A percentile compares a stretch with the other conserved stretches of the same genome.
These are phyloP conservation scores for Solanum aculeatissimum DNA, from an alignment of 305 asterid species.

Conservation along the genomic window DNA sequence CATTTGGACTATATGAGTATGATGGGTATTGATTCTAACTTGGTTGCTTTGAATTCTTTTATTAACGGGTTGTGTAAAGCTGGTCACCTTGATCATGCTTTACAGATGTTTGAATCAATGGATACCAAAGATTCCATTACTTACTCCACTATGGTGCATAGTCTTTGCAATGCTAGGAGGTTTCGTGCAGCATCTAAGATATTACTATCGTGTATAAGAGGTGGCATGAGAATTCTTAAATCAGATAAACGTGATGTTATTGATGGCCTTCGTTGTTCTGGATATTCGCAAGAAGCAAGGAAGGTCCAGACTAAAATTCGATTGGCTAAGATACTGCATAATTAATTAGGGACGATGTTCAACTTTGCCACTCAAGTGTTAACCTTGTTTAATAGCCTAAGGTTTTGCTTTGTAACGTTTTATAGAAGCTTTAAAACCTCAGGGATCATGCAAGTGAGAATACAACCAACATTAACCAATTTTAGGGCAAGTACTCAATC, in stretches of 20 bases:
- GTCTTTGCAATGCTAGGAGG: conserved; percentile 60
- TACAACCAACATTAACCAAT: background rate
- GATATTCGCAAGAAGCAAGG: conserved; percentile 26
- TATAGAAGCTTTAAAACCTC: background rate
- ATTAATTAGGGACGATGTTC: conserved; percentile 1
- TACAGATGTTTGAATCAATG: conserved; percentile 45
- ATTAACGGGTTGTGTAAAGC: conserved; percentile 56
- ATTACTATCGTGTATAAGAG: conserved; percentile 46
- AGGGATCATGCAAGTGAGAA: background rate
- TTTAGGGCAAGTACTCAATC: background rate
- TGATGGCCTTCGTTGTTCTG: conserved; percentile 34
- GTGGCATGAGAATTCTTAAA: conserved; percentile 44
- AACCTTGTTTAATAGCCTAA: background rate
- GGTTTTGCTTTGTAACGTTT: background rate
- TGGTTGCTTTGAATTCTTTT: conserved; percentile 72
- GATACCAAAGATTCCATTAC: conserved; percentile 61
- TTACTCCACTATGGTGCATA: conserved; percentile 66
- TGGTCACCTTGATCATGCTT: conserved; percentile 58
- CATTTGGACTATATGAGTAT: conserved; percentile 44
- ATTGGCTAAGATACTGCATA: conserved; percentile 29
- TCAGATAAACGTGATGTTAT: conserved; percentile 49
- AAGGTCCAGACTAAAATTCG: conserved; percentile 28
- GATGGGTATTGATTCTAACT: conserved; percentile 41
- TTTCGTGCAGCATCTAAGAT: conserved; percentile 57
- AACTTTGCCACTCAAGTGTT: background rate